Evolutionary conservation across 192 early-diverging fungal genomes (phyloP), one percentile per base, ranked within the genome.

Genomic region (Rhizophagus prolifer): DNA sequence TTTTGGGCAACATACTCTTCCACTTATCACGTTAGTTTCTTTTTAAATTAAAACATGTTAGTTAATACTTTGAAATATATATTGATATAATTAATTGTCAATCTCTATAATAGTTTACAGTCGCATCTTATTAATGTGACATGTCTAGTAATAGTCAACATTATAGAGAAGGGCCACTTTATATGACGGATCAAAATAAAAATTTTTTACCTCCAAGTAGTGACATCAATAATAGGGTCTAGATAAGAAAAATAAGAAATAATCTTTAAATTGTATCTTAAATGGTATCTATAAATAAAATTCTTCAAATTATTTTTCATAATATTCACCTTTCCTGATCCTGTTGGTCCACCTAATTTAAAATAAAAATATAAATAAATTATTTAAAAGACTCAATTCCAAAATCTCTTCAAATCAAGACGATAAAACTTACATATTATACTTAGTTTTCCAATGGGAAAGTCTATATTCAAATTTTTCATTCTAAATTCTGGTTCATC

Each of bases 381-480:
- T 28, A 1, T 31, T 5, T 7, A 65, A 19, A 31, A 34, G 4
- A 10, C 13, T 31, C 63, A 34, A 30, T 6, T 19, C 7, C 12
- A 19, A 19, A 34, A 30, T 12, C 12, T 2, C 41, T 12, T 44
- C 41, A 12, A 44, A 44, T 44, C 50, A 54, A 50, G 47, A 16
- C 16, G 16, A 50, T 19, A 54, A 54, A 38, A 67, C 65, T 70
- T 50, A 54, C 89, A 89, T 34, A 97, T 79, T 8, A 96, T 86
- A 34, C 91, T 91, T 14, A 96, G 86, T 66, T 92, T 89, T 36
- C 89, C 89, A 7, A 76, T 54, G 3, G 92, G 91, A 82, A 98
- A 93, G 1, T 81, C 82, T 60, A 94, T 74, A 70, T 87, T 86
- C 13, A 96, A 76, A 68, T 94, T 85, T 50, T 74, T 81, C 21